phyloP scores from a whole-genome alignment of 352 stramenopile genomes.

The Discostella stelligera region DNA sequence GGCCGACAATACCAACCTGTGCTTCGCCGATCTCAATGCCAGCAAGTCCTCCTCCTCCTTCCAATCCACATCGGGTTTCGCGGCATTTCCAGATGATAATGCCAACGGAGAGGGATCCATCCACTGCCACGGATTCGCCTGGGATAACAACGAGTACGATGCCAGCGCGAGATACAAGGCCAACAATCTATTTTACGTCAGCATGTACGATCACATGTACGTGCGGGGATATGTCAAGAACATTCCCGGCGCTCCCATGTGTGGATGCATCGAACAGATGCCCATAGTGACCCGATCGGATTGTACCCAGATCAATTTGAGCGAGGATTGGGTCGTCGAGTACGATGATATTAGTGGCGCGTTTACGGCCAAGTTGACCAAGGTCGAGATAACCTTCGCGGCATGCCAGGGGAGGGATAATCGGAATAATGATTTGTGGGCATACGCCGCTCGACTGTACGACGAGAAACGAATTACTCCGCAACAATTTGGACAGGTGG shows the following conservation, averaged over 20 bases:
- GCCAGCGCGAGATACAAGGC: slow-evolving; percentile 35
- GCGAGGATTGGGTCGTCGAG: slow-evolving; percentile 11
- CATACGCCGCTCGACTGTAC: slow-evolving; percentile 50
- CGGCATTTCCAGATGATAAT: slow-evolving; percentile 26
- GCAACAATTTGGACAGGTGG: slow-evolving; percentile 35
- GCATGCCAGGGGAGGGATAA: slow-evolving; percentile 50
- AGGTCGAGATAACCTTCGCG: slow-evolving; percentile 57
- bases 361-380: slow-evolving; percentile 19
- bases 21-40: slow-evolving; percentile 42
- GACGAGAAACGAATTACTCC: slow-evolving; percentile 27
- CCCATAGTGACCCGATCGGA: slow-evolving; percentile 45
- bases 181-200: slow-evolving; percentile 72
- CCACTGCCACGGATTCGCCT: slow-evolving; percentile 71
- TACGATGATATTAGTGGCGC: slow-evolving; percentile 13
- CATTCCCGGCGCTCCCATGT: slow-evolving; percentile 64
- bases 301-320: slow-evolving; percentile 50
- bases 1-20: slow-evolving; percentile 67
- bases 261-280: slow-evolving; percentile 55
- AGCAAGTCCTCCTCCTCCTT: slow-evolving; percentile 5
- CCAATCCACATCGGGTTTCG: not conserved
- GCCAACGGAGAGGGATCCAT: slow-evolving; percentile 48
- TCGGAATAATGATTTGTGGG: slow-evolving; percentile 58
- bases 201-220: slow-evolving; percentile 76
- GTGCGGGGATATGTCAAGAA: slow-evolving; percentile 64
- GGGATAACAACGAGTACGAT: slow-evolving; percentile 47